Evolutionary conservation across 2,329 filamentous ascomycete genomes (phyloP), one percentile per base, ranked within the genome.

Genomic region (Pseudodiploospora longispora): DNA sequence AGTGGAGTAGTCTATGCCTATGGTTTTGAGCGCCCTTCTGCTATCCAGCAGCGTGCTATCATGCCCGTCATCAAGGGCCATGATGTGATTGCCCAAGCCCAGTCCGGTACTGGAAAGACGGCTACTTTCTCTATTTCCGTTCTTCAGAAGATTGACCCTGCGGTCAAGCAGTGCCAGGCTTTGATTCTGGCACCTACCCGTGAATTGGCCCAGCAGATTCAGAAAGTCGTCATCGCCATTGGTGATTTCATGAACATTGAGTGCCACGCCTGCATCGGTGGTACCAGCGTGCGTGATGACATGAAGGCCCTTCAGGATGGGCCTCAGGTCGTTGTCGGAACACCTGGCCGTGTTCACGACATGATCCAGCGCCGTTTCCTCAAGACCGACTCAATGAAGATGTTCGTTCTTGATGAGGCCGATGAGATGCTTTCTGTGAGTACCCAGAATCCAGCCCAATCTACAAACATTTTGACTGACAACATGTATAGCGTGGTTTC

Each of bases 171-270:
- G 64, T 95, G 88, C 81, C 93, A 98, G 83, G 94, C 93, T 54
- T 81, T 98, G 54, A 96, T 98, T 63, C 86, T 98, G 56, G 91
- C 93, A 54, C 93, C 93, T 58, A 98, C 93, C 62, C 91, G 93
- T 75, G 93, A 98, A 80, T 80, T 98, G 65, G 93, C 93, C 58
- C 90, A 95, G 72, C 93, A 98, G 76, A 98, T 98, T 66, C 93
- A 98, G 75, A 97, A 96, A 79, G 93, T 98, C 63, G 89, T 98
- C 54, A 83, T 97, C 63, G 93, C 93, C 32, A 19, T 19, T 19
- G 93, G 93, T 53, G 93, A 98, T 68, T 98, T 96, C 75, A 97
- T 98, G 93, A 96, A 96, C 62, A 88, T 98, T 4, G 90, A 98
- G 69, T 98, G 93, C 70, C 93, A 98, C 60, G 91, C 93, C 47